Conservation (phyloP, 768 basidiomycete genomes). For the Tricholoma terreum region DNA sequence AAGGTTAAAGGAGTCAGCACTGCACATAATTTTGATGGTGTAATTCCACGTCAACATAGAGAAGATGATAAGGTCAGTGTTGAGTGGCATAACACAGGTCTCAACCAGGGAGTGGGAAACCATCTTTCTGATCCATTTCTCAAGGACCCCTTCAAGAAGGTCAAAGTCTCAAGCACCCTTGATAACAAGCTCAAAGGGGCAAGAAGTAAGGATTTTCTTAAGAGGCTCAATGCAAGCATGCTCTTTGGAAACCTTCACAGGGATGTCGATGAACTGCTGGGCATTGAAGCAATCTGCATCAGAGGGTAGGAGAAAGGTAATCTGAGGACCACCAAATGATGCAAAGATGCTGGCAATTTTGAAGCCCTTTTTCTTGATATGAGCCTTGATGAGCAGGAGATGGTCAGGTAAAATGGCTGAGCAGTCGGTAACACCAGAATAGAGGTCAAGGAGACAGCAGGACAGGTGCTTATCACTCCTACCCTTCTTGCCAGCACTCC, state of each 20-base stretch:
- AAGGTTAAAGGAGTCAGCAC: not conserved
- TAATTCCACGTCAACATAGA: not conserved
- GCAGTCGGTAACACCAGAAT: not conserved
- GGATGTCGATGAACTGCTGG: not conserved
- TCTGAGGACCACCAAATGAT: constrained; percentile 4
- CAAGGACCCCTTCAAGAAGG: not conserved
- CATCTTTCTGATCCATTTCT: not conserved
- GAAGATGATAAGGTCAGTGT: constrained; percentile 1
- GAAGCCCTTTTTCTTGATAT: constrained; percentile 5
- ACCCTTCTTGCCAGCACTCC: not conserved
- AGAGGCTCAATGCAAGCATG: constrained; percentile 1
- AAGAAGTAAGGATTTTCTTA: not conserved
- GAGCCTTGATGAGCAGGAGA: not conserved
- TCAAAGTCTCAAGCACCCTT: not conserved
- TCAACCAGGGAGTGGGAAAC: not conserved
- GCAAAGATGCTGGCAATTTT: not conserved
- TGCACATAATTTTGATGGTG: not conserved
- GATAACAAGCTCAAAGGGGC: not conserved
- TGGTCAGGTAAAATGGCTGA: not conserved
- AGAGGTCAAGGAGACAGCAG: not conserved
- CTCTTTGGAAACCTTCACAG: not conserved
- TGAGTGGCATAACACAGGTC: not conserved
- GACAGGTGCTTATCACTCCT: constrained; percentile 1
- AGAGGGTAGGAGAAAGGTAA: not conserved
- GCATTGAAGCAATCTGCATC: constrained; percentile 4